Conservation (phyloP, 2,329 filamentous ascomycete species). For the Colletotrichum scovillei region DNA sequence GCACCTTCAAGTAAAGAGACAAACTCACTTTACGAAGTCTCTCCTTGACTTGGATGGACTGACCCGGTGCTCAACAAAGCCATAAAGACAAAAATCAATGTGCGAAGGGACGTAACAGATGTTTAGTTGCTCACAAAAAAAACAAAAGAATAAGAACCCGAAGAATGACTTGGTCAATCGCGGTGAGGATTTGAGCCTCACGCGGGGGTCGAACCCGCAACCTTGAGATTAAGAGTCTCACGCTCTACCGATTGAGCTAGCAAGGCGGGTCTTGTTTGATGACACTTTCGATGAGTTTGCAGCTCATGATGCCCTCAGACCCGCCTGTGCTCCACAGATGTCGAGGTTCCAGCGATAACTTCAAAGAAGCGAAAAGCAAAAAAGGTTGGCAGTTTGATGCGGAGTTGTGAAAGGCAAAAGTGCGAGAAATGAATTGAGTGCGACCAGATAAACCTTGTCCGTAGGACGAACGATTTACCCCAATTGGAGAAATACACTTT, state of each 20-base stretch:
- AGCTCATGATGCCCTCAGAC: fast-evolving
- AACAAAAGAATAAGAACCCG: neutral
- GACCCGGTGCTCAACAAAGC: too few species aligned
- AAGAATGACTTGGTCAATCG: constrained; percentile 4
- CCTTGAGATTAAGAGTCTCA: constrained; percentile 68
- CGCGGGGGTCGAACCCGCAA: constrained; percentile 40
- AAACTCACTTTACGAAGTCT: neutral
- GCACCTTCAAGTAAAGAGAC: neutral
- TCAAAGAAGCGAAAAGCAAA: neutral
- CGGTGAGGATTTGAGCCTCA: constrained; percentile 34
- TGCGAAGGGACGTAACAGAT: neutral
- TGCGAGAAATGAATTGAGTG: too few species aligned
- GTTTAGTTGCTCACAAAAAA: too few species aligned
- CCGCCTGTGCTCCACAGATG: neutral
- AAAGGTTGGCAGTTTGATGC: too few species aligned
- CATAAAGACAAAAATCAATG: too few species aligned
- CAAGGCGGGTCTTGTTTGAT: constrained; percentile 23
- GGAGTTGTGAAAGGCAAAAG: too few species aligned
- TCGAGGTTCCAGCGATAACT: too few species aligned
- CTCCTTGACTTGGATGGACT: neutral
- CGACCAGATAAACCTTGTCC: too few species aligned
- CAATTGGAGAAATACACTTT: too few species aligned
- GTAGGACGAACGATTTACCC: too few species aligned
- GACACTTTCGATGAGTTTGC: fast-evolving
- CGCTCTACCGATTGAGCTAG: constrained; percentile 36